phyloP scores from a whole-genome alignment of 768 basidiomycete species.

The Dioszegia hungarica region DNA sequence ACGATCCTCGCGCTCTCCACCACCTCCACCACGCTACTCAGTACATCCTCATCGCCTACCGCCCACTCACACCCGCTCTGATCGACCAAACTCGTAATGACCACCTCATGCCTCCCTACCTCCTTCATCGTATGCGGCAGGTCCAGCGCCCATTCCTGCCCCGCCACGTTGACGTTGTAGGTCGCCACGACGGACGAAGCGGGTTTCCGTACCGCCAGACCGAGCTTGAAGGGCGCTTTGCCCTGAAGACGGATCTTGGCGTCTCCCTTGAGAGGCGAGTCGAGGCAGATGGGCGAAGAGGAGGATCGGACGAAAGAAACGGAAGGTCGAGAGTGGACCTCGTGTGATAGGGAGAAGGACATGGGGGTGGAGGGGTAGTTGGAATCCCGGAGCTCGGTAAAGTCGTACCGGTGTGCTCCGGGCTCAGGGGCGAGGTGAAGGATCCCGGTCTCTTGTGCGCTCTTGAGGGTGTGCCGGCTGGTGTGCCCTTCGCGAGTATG shows the following conservation, averaged over 20 bases:
- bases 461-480: constrained; percentile 28
- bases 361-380: constrained; percentile 55
- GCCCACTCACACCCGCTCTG: constrained; percentile 71
- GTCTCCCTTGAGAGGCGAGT: constrained; percentile 63
- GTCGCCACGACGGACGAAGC: constrained; percentile 62
- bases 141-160: constrained; percentile 65
- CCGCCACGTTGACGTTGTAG: constrained; percentile 49
- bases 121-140: constrained; percentile 69
- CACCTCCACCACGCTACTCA: constrained; percentile 63
- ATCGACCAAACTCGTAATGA: constrained; percentile 73
- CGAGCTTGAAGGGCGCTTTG: constrained; percentile 75
- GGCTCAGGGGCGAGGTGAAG: constrained; percentile 59
- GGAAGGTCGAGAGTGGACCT: constrained; percentile 72
- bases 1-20: constrained; percentile 91
- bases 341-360: constrained; percentile 71
- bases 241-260: constrained; percentile 72
- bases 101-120: constrained; percentile 74
- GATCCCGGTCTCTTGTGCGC: constrained; percentile 35
- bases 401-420: constrained; percentile 81
- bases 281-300: constrained; percentile 68
- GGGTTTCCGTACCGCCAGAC: constrained; percentile 64
- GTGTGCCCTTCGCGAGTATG: constrained; percentile 53
- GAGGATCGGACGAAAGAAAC: constrained; percentile 68
- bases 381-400: constrained; percentile 79
- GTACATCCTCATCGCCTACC: constrained; percentile 57